Evolutionary conservation across 2,329 filamentous ascomycete species (phyloP).

Genomic region (Lasiodiplodia theobromae): DNA sequence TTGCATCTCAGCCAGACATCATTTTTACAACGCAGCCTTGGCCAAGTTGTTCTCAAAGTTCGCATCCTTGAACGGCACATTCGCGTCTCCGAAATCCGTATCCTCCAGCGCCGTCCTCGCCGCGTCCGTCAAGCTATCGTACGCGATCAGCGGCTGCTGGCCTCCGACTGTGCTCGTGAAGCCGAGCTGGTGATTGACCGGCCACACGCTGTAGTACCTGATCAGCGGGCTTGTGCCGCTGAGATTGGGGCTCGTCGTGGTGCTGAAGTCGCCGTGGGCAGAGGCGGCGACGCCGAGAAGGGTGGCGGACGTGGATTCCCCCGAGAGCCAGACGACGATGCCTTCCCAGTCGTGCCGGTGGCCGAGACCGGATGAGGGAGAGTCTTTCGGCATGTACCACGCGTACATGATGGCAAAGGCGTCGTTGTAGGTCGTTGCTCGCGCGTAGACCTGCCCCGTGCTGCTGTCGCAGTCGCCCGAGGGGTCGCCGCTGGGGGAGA

Average conservation of each 20-base stretch:
- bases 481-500: constrained; percentile 49
- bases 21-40: constrained; percentile 35
- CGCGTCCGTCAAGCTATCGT: constrained; percentile 56
- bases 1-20: no score
- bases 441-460: constrained; percentile 61
- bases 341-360: constrained; percentile 66
- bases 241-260: constrained; percentile 51
- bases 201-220: constrained; percentile 58
- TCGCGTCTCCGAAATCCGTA: constrained; percentile 56
- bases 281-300: constrained; percentile 60
- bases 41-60: constrained; percentile 57
- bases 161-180: constrained; percentile 51
- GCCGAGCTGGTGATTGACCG: constrained; percentile 56
- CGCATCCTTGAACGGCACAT: constrained; percentile 56
- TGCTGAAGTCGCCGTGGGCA: constrained; percentile 59
- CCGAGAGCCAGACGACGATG: constrained; percentile 60
- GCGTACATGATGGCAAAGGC: constrained; percentile 60
- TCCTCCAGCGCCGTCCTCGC: constrained; percentile 53
- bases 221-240: constrained; percentile 55
- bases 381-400: constrained; percentile 61
- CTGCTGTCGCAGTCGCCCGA: constrained; percentile 52
- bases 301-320: constrained; percentile 48
- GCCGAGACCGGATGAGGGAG: constrained; percentile 53
- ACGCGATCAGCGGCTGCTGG: constrained; percentile 57
- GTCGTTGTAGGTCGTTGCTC: constrained; percentile 50